Conservation (phyloP, 225 moss, liverwort and hornwort species). For the Marchantia polymorpha region DNA sequence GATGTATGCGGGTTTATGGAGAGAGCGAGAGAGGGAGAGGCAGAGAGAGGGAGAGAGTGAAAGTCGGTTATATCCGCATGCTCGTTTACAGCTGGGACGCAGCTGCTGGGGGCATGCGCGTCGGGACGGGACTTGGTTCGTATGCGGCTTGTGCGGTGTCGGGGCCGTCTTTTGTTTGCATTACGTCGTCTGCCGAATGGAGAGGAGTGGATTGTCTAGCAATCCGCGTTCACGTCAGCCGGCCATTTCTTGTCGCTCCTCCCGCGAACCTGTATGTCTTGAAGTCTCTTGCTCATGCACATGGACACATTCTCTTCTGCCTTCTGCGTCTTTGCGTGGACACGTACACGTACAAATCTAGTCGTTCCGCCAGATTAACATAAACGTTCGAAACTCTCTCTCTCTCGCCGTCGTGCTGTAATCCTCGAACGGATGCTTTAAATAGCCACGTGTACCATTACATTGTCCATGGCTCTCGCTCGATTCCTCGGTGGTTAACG, state of each 20-base stretch:
- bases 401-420: not conserved
- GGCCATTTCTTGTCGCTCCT: slow-evolving; percentile 9
- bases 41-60: not conserved
- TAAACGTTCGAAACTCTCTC: not conserved
- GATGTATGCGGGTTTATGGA: not conserved
- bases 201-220: not conserved
- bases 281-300: slow-evolving; percentile 16
- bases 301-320: slow-evolving; percentile 18
- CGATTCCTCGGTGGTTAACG: slow-evolving; percentile 1
- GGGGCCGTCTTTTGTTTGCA: not conserved
- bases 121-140: slow-evolving; percentile 9
- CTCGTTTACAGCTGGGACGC: slow-evolving; percentile 13
- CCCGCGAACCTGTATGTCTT: not conserved
- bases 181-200: slow-evolving; percentile 8
- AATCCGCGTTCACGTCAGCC: not conserved
- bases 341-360: slow-evolving; percentile 18
- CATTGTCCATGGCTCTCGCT: slow-evolving; percentile 13
- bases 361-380: not conserved
- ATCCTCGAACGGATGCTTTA: not conserved
- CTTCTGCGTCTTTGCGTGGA: not conserved
- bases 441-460: slow-evolving; percentile 5
- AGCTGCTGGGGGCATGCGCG: slow-evolving; percentile 21
- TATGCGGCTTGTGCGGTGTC: not conserved
- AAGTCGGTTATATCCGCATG: slow-evolving; percentile 21
- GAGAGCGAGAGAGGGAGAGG: not conserved